phyloP scores from a whole-genome alignment of 495 filamentous ascomycete genomes.

The Penicillium egyptiacum region DNA sequence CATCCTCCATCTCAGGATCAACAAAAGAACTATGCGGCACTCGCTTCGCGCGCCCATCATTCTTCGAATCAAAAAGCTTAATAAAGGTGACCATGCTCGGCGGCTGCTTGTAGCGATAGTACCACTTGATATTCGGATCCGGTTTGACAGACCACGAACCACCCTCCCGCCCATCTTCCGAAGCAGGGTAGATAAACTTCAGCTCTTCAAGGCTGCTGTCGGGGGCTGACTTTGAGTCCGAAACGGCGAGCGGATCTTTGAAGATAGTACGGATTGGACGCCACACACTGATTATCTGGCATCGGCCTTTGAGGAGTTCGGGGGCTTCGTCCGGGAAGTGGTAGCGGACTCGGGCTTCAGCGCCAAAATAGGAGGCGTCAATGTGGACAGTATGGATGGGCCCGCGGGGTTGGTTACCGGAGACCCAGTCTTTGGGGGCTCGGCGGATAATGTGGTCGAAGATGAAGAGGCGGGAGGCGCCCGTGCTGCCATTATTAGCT shows the following conservation, averaged over 20 bases:
- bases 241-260: slow-evolving; percentile 62
- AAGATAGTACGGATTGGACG: slow-evolving; percentile 65
- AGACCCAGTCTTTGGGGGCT: slow-evolving; percentile 28
- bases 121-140: slow-evolving; percentile 48
- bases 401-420: slow-evolving; percentile 46
- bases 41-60: slow-evolving; percentile 50
- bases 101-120: slow-evolving; percentile 51
- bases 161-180: no score
- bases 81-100: slow-evolving; percentile 64
- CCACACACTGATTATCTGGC: slow-evolving; percentile 81
- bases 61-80: slow-evolving; percentile 70
- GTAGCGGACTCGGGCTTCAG: slow-evolving; percentile 54
- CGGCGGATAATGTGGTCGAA: slow-evolving; percentile 78
- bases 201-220: slow-evolving; percentile 47
- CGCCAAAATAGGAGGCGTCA: slow-evolving; percentile 65
- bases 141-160: slow-evolving; percentile 47
- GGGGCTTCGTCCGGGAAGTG: slow-evolving; percentile 65
- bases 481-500: slow-evolving; percentile 38
- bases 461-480: slow-evolving; percentile 59
- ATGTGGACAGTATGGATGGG: slow-evolving; percentile 70
- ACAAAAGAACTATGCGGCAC: slow-evolving; percentile 65
- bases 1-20: slow-evolving; percentile 50
- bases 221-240: slow-evolving; percentile 49
- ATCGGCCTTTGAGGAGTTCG: slow-evolving; percentile 59
- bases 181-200: slow-evolving; percentile 51